Conservation (phyloP, 768 basidiomycete species). For the Leucogyrophana mollusca region DNA sequence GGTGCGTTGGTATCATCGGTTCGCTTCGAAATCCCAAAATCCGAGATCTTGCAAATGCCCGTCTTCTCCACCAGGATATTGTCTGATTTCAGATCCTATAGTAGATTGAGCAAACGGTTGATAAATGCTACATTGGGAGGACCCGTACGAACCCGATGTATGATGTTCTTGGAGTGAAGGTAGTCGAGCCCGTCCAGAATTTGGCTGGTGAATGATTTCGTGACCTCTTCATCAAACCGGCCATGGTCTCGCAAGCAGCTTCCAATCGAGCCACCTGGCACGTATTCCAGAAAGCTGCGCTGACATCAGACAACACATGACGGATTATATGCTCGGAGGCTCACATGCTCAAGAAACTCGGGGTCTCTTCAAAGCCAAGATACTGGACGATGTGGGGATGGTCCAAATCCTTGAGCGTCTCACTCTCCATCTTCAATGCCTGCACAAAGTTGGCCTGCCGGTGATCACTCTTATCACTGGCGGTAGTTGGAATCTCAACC, state of each 20-base stretch:
- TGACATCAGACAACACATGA: constrained; percentile 3
- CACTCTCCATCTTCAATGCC: constrained; percentile 92
- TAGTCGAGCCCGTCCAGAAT: constrained; percentile 92
- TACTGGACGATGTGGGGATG: constrained; percentile 98
- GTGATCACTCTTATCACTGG: constrained; percentile 86
- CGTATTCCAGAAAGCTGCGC: constrained; percentile 94
- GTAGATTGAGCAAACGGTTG: constrained; percentile 6
- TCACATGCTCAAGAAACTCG: constrained; percentile 87
- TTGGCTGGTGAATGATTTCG: constrained; percentile 89
- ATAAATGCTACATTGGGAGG: background rate
- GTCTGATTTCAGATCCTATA: constrained; percentile 93
- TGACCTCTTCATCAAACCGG: constrained; percentile 88
- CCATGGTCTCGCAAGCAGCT: constrained; percentile 89
- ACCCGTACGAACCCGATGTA: constrained; percentile 71
- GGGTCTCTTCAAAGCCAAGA: constrained; percentile 91
- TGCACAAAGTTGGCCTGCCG: constrained; percentile 85
- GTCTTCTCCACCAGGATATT: constrained; percentile 94
- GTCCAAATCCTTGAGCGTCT: constrained; percentile 93
- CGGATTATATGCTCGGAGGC: constrained; percentile 28
- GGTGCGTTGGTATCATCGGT: constrained; percentile 82
- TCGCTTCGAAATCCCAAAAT: constrained; percentile 98
- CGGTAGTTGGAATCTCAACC: constrained; percentile 91
- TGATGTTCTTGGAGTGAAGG: constrained; percentile 86
- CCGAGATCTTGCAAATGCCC: constrained; percentile 95
- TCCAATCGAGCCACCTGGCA: constrained; percentile 95